Percentiles rank a stretch among this genome's conserved stretches.
phyloP scores from a whole-genome alignment of 208 protist genomes.

The Trypanosoma melophagium region DNA sequence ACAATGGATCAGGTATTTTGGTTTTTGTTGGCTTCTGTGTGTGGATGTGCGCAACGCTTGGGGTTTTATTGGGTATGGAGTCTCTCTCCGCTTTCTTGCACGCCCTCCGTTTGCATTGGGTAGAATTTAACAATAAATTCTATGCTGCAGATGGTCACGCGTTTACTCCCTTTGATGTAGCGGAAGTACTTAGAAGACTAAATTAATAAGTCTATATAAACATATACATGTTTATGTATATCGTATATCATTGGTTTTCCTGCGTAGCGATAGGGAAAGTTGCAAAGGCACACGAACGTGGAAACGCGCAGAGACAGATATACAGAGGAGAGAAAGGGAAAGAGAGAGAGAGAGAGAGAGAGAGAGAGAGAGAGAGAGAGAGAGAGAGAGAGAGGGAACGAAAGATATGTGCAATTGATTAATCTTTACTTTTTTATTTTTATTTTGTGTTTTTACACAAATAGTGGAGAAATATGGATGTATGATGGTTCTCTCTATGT shows the following conservation, averaged over 20 bases:
- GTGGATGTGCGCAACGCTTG: conserved; percentile 96
- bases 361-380: conserved; percentile 12
- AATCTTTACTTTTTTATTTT: conserved; percentile 8
- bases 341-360: neutral
- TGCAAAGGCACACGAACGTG: neutral
- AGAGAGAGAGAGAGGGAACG: neutral
- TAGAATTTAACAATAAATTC: conserved; percentile 98
- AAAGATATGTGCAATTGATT: conserved; percentile 1
- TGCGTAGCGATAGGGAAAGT: neutral
- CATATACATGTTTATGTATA: conserved; percentile 3
- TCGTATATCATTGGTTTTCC: neutral
- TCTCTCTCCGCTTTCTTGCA: conserved; percentile 99
- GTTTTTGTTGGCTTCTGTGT: conserved; percentile 92
- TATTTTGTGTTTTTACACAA: neutral
- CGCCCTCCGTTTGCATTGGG: conserved; percentile 97
- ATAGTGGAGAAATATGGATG: neutral
- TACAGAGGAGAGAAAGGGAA: too few species aligned
- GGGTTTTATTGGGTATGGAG: conserved; percentile 98
- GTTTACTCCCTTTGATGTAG: conserved; percentile 91
- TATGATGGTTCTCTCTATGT: neutral
- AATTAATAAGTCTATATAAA: conserved; percentile 15
- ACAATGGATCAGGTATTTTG: conserved; percentile 62
- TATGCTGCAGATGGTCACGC: conserved; percentile 92
- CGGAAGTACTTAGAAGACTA: conserved; percentile 47
- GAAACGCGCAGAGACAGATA: neutral